Evolutionary conservation across 2,329 filamentous ascomycete genomes (phyloP), one percentile per base, ranked within the genome.

Genomic region (Hortaea sp.): DNA sequence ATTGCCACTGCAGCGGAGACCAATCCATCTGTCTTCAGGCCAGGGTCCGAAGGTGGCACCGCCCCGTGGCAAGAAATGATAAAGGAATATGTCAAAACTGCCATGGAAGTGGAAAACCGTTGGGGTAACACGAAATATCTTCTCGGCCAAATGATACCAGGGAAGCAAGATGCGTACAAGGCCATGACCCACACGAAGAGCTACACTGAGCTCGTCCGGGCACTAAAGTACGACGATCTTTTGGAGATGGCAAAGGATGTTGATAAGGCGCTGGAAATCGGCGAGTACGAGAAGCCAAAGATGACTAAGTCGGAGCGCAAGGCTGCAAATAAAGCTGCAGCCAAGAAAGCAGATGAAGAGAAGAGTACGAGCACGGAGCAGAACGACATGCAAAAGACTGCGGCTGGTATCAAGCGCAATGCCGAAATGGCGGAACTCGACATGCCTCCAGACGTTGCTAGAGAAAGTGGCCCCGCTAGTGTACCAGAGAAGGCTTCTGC

Each of bases 61-160:
- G 75, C 79, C 0, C 71, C 76, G 1, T 97, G 90, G 90, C 70
- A 74, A 49, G 82, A 90, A 42, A 81, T 94, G 1, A 85, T 85
- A 3, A 75, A 79, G 52, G 75, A 82, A 52, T 97, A 95, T 62
- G 63, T 97, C 53, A 76, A 77, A 51, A 76, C 76, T 30, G 76
- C 81, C 29, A 72, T 98, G 57, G 79, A 85, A 46, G 79, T 88
- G 9, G 82, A 90, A 62, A 97, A 98, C 64, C 81, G 82, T 51
- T 92, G 83, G 64, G 84, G 85, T 39, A 98, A 98, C 69, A 95
- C 89, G 5, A 98, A 98, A 65, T 98, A 85, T 63, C 73, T 92
- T 30, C 78, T 98, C 29, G 78, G 79, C 38, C 87, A 95, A 64
- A 77, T 95, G 66, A 79, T 97, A 27, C 88, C 88, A 0, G 88